phyloP scores from a whole-genome alignment of 1,139 yeast genomes.

The Candida sanyaensis region DNA sequence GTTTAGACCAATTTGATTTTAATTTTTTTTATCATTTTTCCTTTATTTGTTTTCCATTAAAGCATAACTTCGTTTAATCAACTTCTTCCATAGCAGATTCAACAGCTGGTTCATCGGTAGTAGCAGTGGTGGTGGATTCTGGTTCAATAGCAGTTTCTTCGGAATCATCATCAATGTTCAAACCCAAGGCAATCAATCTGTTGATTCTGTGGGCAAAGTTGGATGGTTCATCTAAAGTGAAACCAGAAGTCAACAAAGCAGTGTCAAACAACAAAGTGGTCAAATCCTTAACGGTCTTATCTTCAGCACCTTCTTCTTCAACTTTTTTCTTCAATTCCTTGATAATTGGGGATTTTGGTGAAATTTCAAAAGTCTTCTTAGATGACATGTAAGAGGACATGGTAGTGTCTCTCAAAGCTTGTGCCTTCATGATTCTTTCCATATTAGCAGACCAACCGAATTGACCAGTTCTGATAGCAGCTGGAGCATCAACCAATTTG shows the following conservation, averaged over 20 bases:
- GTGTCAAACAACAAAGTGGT: conserved; percentile 96
- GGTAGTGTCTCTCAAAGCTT: conserved; percentile 97
- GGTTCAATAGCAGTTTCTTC: conserved; percentile 47
- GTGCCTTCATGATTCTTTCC: conserved; percentile 99
- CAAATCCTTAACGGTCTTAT: conserved; percentile 97
- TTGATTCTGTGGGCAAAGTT: conserved; percentile 97
- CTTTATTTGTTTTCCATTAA: neutral
- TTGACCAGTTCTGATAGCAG: conserved; percentile 99
- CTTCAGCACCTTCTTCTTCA: conserved; percentile 95
- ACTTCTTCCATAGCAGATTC: conserved; percentile 99
- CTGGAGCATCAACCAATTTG: conserved; percentile 98
- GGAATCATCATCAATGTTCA: conserved; percentile 93
- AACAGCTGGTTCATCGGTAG: conserved; percentile 64
- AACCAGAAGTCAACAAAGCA: conserved; percentile 97
- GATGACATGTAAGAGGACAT: conserved; percentile 99
- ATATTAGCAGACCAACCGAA: conserved; percentile 99
- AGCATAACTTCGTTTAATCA: conserved; percentile 53
- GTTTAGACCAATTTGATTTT: neutral
- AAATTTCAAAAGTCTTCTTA: conserved; percentile 97
- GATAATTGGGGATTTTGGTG: conserved; percentile 95
- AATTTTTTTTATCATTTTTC: neutral
- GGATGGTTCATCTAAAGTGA: conserved; percentile 97
- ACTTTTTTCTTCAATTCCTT: conserved; percentile 95
- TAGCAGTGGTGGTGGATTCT: conserved; percentile 53
- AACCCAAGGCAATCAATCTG: conserved; percentile 96